Evolutionary conservation across 2,329 filamentous ascomycete genomes (phyloP), one percentile per base, ranked within the genome.

Genomic region (Phaeosphaeriaceae sp.): DNA sequence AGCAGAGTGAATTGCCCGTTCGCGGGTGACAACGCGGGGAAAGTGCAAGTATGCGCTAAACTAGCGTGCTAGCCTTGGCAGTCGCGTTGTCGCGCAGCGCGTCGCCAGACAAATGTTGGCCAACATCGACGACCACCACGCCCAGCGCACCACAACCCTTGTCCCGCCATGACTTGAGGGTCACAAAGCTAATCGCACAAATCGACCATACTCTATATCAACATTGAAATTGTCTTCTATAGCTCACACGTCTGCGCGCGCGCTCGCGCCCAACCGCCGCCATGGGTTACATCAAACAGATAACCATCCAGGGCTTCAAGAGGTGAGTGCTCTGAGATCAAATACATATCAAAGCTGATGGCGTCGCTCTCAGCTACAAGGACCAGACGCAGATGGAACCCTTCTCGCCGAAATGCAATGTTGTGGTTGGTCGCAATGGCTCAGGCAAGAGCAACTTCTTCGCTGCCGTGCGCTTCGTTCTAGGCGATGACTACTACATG

Each of bases 371-470:
- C 71, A 97, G 93, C 86, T 99, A 99, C 88, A 99, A 99, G 85
- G 94, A 99, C 76, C 96, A 99, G 79, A 98, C 93, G 52, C 92
- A 97, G 77, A 97, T 98, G 77, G 95, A 99, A 77, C 94, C 94
- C 60, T 99, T 99, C 80, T 98, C 94, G 46, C 90, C 94, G 53
- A 96, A 96, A 73, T 95, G 94, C 73, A 99, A 99, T 83, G 93
- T 99, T 68, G 96, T 99, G 72, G 95, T 99, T 73, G 95, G 95
- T 68, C 94, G 95, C 83, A 99, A 99, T 88, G 95, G 95, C 67
- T 98, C 95, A 2, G 95, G 95, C 74, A 99, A 99, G 85, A 97
- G 93, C 79, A 99, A 99, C 82, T 99, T 99, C 86, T 99, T 99
- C 80, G 94, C 95, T 51, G 95, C 95, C 46, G 97, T 99, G 79